A percentile compares a stretch with the other conserved stretches of the same genome.
Conservation (phyloP, 2,329 filamentous ascomycete species). For the Fusarium kyushuense region DNA sequence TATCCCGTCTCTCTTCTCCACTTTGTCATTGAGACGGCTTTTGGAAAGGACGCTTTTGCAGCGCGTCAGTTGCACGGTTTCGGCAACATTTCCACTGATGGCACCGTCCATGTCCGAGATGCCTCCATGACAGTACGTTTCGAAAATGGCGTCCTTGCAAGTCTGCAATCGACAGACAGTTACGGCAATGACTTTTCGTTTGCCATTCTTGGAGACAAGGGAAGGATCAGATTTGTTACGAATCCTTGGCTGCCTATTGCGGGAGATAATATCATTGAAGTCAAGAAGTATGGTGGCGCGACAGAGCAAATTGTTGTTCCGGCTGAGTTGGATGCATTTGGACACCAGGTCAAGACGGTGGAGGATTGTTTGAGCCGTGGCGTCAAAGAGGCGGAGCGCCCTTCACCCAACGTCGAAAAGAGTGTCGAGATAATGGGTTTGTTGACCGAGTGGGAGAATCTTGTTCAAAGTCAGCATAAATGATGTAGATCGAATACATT, state of each 20-base stretch:
- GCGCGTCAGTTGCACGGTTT: slow-evolving; percentile 7
- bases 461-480: slow-evolving; percentile 1
- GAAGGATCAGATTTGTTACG: slow-evolving; percentile 8
- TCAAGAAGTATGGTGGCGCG: slow-evolving; percentile 4
- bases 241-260: slow-evolving; percentile 11
- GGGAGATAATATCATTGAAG: slow-evolving; percentile 16
- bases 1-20: slow-evolving; percentile 15
- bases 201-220: slow-evolving; percentile 3
- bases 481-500: background rate
- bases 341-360: slow-evolving; percentile 12
- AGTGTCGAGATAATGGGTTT: slow-evolving; percentile 22
- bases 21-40: slow-evolving; percentile 1
- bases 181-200: slow-evolving; percentile 18
- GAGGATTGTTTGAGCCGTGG: slow-evolving; percentile 10
- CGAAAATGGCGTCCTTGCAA: slow-evolving; percentile 9
- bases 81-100: background rate
- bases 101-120: slow-evolving; percentile 12
- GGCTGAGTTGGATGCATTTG: background rate
- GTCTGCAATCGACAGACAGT: slow-evolving; percentile 15
- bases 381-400: background rate
- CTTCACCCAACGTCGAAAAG: slow-evolving; percentile 15
- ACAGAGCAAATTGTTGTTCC: background rate
- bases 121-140: slow-evolving; percentile 17
- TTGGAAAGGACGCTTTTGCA: background rate
- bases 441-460: slow-evolving; percentile 15